These are phyloP conservation scores for Thermomyces lanuginosus DNA, from an alignment of 2,329 filamentous ascomycete genomes.

Conservation along the genomic window DNA sequence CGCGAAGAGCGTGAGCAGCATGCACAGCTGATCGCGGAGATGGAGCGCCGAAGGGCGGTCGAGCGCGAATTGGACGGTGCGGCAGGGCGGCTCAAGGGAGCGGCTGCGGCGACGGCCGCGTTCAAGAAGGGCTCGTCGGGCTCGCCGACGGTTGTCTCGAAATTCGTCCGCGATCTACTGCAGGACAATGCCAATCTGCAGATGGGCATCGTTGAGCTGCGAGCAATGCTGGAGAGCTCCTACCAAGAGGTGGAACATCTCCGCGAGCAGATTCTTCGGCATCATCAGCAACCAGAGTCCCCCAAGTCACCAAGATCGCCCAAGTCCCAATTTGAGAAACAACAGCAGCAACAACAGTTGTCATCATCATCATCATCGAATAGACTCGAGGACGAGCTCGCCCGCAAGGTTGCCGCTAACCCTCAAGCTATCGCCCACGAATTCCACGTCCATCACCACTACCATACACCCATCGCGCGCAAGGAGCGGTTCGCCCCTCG, in stretches of 20 bases:
- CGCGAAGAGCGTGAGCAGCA: slow-evolving; percentile 67
- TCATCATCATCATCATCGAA: slow-evolving; percentile 15
- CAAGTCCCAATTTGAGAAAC: slow-evolving; percentile 1
- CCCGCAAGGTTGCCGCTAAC: slow-evolving; percentile 34
- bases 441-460: slow-evolving; percentile 87
- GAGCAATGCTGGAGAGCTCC: slow-evolving; percentile 77
- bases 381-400: slow-evolving; percentile 55
- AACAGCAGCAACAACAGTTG: slow-evolving; percentile 8
- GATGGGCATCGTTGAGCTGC: slow-evolving; percentile 74
- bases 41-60: slow-evolving; percentile 68
- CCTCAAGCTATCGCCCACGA: slow-evolving; percentile 46
- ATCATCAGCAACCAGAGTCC: slow-evolving; percentile 40
- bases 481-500: no score
- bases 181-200: slow-evolving; percentile 92
- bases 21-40: slow-evolving; percentile 59
- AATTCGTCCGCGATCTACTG: slow-evolving; percentile 89
- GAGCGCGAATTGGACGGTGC: slow-evolving; percentile 69
- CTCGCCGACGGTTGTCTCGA: slow-evolving; percentile 55
- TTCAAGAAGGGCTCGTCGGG: slow-evolving; percentile 42
- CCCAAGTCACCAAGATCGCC: no score
- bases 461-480: slow-evolving; percentile 53
- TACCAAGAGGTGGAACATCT: slow-evolving; percentile 86
- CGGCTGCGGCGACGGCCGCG: slow-evolving; percentile 53
- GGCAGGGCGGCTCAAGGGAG: slow-evolving; percentile 63
- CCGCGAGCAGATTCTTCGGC: slow-evolving; percentile 61